Evolutionary conservation across 768 basidiomycete species (phyloP), one percentile per base, ranked within the genome.

Genomic region (Hericium alpestre): DNA sequence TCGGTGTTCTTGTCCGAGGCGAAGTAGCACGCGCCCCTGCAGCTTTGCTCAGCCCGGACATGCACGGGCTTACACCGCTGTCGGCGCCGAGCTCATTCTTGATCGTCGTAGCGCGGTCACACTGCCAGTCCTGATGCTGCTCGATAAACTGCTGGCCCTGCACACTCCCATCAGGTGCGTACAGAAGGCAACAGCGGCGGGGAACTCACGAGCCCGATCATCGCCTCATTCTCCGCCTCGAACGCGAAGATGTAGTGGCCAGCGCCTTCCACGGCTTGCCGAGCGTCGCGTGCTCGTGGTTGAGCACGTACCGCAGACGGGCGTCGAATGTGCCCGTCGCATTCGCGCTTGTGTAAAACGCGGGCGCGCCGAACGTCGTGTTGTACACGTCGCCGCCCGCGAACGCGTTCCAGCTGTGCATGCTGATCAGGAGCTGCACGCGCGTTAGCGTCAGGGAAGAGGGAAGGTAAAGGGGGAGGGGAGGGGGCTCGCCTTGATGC

Each of bases 181-280:
- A n/a, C 43, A 46, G 0, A 20, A 46, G 2, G 43, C 20, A 7
- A 15, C 6, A n/a, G 15, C 43, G 43, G 13, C n/a, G 12, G 38
- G 3, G 9, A 54, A n/a, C 13, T 15, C 40, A 63, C 64, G 54
- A 65, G 59, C 18, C 67, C 66, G 39, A 69, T 70, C 68, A 69
- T 66, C 1, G 66, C 65, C 39, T 73, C 71, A 49, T 73, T 72
- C 61, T 73, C 68, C 10, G 72, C 70, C 64, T 73, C 71, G 55
- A 69, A 69, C 1, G 65, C 73, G 53, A 73, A 72, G 56, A 74
- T 73, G 58, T 74, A 68, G 20, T 68, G 46, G 54, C 65, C 4
- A 74, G 64, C 51, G 71, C 66, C 57, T 70, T 72, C 74, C 74
- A 73, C 3, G 72, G 70, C 54, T 65, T 63, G 1, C 66, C 68